These are phyloP conservation scores for Nidula niveotomentosa DNA, from an alignment of 1,284 basidiomycete species.

Conservation along the genomic window DNA sequence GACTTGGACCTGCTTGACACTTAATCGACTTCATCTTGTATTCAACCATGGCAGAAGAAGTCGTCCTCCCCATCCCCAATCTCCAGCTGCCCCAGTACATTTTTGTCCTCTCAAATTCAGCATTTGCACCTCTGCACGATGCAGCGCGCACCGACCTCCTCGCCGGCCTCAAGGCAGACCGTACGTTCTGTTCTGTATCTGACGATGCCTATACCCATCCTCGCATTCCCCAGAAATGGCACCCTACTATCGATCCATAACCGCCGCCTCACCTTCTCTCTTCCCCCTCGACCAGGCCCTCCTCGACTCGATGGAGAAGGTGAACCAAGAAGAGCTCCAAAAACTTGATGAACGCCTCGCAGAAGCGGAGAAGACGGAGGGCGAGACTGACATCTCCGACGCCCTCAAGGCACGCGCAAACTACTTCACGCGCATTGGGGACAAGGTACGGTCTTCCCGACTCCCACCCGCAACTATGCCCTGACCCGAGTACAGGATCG, in stretches of 20 bases:
- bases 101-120: slow-evolving; percentile 69
- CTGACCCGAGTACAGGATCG: no score
- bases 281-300: slow-evolving; percentile 58
- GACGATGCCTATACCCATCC: slow-evolving; percentile 15
- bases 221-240: slow-evolving; percentile 64
- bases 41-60: slow-evolving; percentile 80
- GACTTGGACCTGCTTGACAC: slow-evolving; percentile 5
- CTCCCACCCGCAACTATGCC: no score
- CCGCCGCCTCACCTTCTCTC: slow-evolving; percentile 34
- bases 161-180: slow-evolving; percentile 83
- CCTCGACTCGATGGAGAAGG: slow-evolving; percentile 69
- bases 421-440: slow-evolving; percentile 89
- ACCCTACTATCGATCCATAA: slow-evolving; percentile 70
- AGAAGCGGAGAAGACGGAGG: slow-evolving; percentile 90
- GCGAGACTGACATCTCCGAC: slow-evolving; percentile 93
- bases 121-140: slow-evolving; percentile 64
- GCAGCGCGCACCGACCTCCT: slow-evolving; percentile 68
- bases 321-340: slow-evolving; percentile 77
- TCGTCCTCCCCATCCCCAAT: slow-evolving; percentile 84
- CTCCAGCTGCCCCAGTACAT: slow-evolving; percentile 77
- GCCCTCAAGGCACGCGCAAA: slow-evolving; percentile 84
- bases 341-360: slow-evolving; percentile 79
- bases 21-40: neutral
- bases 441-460: slow-evolving; percentile 70
- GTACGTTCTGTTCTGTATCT: slow-evolving; percentile 41